phyloP scores from a whole-genome alignment of 139 green algal genomes.

The Picochlorum sp. region DNA sequence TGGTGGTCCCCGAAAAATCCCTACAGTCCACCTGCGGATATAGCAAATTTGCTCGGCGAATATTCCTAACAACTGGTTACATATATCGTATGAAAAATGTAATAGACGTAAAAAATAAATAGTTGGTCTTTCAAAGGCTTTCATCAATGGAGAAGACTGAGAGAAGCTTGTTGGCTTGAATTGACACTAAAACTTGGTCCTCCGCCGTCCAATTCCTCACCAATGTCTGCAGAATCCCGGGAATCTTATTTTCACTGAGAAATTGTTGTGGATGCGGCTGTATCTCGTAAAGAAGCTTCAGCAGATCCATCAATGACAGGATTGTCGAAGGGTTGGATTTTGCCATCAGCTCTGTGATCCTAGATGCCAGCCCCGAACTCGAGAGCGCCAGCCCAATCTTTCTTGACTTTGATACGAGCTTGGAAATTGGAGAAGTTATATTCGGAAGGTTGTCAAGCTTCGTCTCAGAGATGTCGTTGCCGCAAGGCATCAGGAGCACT shows the following conservation, averaged over 20 bases:
- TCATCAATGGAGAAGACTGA: no score
- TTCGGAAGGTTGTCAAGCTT: conserved; percentile 26
- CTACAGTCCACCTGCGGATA: conserved; percentile 37
- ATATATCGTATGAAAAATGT: neutral
- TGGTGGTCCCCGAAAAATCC: conserved; percentile 39
- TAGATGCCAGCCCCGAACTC: conserved; percentile 22
- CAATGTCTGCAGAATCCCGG: conserved; percentile 35
- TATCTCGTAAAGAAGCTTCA: conserved; percentile 62
- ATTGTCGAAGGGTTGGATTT: conserved; percentile 15
- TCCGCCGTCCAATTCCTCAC: neutral
- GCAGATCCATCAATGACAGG: conserved; percentile 42
- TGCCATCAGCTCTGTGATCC: conserved; percentile 34
- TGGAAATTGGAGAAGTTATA: conserved; percentile 27
- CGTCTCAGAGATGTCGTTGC: neutral
- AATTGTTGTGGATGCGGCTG: conserved; percentile 72
- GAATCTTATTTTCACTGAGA: conserved; percentile 46
- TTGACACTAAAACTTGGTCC: conserved; percentile 35
- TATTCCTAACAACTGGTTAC: neutral
- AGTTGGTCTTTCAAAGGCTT: no score
- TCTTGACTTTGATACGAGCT: conserved; percentile 25
- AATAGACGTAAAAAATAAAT: no score
- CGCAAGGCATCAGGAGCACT: conserved; percentile 41
- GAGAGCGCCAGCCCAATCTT: conserved; percentile 22
- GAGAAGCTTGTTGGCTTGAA: conserved; percentile 57
- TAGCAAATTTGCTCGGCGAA: conserved; percentile 33